Evolutionary conservation across 148 eudicot genomes (phyloP).

Genomic region (Heliamphora exappendiculata): DNA sequence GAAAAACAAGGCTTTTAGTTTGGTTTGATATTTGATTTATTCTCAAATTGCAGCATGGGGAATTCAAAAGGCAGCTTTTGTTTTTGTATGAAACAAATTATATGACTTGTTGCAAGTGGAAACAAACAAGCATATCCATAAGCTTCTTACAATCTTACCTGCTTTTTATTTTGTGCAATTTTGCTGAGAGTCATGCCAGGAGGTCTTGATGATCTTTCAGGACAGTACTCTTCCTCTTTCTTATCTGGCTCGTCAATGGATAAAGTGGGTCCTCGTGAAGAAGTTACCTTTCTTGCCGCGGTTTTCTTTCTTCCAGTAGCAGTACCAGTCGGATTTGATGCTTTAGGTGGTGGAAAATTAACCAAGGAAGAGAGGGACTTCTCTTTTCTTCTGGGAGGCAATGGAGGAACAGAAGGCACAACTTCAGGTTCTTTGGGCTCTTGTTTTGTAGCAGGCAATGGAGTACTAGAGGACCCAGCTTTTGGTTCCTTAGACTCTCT

Average conservation of each 20-base stretch:
- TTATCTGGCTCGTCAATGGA: neutral
- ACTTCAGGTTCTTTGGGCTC: slow-evolving; percentile 36
- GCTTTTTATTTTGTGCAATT: slow-evolving; percentile 29
- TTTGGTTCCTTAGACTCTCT: neutral
- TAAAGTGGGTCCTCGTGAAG: neutral
- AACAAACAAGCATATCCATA: neutral
- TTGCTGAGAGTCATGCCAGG: slow-evolving; percentile 40
- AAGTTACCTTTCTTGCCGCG: neutral
- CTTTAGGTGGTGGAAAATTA: slow-evolving; percentile 33
- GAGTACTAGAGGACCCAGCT: neutral
- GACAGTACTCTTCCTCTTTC: neutral
- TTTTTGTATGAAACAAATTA: no score
- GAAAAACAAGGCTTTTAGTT: no score
- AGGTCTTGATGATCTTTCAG: slow-evolving; percentile 32
- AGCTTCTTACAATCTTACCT: slow-evolving; percentile 20
- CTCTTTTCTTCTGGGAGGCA: slow-evolving; percentile 51
- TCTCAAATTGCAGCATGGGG: no score
- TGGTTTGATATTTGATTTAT: no score
- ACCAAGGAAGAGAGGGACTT: slow-evolving; percentile 58
- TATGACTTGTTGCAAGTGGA: no score
- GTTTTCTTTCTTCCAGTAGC: neutral
- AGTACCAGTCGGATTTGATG: slow-evolving; percentile 26
- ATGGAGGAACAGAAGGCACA: slow-evolving; percentile 28
- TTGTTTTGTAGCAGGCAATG: neutral
- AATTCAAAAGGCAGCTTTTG: no score